Evolutionary conservation across 495 filamentous ascomycete genomes (phyloP).

Genomic region (Penicillium maclennaniae): DNA sequence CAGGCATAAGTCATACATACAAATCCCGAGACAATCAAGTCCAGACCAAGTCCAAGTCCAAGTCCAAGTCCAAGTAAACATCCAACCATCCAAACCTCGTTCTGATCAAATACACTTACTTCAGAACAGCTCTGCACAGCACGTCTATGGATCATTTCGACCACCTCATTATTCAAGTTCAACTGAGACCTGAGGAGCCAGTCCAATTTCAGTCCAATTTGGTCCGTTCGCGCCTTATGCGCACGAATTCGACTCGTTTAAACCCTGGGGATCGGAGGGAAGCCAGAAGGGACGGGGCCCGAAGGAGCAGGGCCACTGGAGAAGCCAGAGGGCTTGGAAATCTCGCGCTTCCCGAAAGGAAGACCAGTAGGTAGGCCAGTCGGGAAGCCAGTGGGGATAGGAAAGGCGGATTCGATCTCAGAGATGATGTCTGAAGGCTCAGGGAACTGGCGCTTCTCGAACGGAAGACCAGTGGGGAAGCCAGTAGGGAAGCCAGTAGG

Average conservation of each 20-base stretch:
- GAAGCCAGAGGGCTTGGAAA: background rate
- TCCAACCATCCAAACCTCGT: background rate
- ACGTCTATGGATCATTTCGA: background rate
- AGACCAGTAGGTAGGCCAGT: background rate
- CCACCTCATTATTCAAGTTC: background rate
- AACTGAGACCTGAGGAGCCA: background rate
- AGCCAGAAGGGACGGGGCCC: background rate
- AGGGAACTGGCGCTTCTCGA: background rate
- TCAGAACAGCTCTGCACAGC: background rate
- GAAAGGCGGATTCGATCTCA: background rate
- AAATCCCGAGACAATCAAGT: background rate
- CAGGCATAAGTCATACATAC: constrained; percentile 1
- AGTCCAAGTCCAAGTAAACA: background rate
- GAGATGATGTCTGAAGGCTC: background rate
- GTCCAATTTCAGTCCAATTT: background rate
- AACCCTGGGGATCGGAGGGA: constrained; percentile 4
- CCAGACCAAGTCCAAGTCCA: background rate
- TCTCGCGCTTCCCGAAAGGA: background rate
- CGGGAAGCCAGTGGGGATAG: constrained; percentile 4
- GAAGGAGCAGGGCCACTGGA: background rate
- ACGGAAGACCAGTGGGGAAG: too few species aligned
- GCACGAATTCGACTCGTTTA: background rate
- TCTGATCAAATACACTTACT: background rate
- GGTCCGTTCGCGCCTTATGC: too few species aligned
- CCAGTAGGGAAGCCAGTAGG: background rate